Evolutionary conservation across 1,139 yeast species (phyloP), one percentile per base, ranked within the genome.

Genomic region (Candida tropicalis): DNA sequence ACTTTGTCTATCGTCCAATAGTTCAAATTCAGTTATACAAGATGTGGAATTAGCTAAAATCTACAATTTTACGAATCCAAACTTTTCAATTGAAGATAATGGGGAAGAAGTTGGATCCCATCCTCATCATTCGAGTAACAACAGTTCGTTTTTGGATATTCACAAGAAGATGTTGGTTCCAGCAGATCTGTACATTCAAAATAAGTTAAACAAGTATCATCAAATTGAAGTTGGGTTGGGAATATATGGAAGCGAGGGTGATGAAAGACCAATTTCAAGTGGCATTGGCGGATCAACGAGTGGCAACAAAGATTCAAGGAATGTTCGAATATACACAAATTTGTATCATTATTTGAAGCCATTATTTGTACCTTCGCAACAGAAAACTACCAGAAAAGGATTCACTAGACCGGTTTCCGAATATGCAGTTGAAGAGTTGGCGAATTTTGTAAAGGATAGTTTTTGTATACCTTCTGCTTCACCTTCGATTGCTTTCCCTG

Each of bases 61-160:
- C 5, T 70, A 61, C 53, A 68, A 66, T 40, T 73, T 72, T 49
- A 70, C 77, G 0, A 68, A 70, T 41, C 68, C 75, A 2, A 67
- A 60, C 35, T 65, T 58, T 47, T 46, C 64, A 1, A 45, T 58
- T 5, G 49, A 46, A 12, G 73, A 65, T 11, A 57, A 49, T 9
- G 38, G 41, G 3, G 68, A 59, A 7, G 48, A 50, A 13, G 47
- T 44, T 7, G 45, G 41, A 2, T 69, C 66, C 10, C 66, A 61
- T 42, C 25, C 35, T 31, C 35, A 31, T 18, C 35, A 31, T 31
- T 15, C 13, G 13, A 25, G 27, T 20, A 25, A 27, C 15, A 26
- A 35, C 4, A 48, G 50, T 2, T 56, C 69, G 3, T 50, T 65
- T 28, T 45, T 54, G 25, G 77, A 72, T 25, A 56, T 69, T 10